Evolutionary conservation across 805 yeast genomes (phyloP), one percentile per base, ranked within the genome.

Genomic region (Sugiyamaella smithiae): DNA sequence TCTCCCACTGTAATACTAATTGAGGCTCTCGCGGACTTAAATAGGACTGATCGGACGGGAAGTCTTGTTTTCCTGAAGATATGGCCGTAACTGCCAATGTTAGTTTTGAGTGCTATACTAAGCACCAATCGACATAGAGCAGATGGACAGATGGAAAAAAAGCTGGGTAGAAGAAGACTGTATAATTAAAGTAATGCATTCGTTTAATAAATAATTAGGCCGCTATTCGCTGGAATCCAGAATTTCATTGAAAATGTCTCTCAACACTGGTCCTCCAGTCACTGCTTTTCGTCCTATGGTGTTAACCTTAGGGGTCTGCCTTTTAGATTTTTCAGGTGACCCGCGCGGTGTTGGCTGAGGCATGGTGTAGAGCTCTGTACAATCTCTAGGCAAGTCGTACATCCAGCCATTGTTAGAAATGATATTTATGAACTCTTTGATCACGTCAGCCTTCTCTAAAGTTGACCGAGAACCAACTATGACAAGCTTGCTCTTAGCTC

Each of bases 401-500:
- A 81, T 69, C 96, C 96, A 89, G 0, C 75, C 71, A 46, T 77
- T 75, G 4, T 67, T 57, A 38, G 76, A 73, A 9, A 88, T 65
- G 19, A 88, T 65, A 2, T 74, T 68, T 63, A 88, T 72, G 56
- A 89, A 85, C 9, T 76, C 77, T 45, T 75, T 73, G 42, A 85
- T 71, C 8, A 81, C 75, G 2, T 70, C 72, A 35, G 76, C 75
- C 22, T 68, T 70, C 24, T 69, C 65, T 54, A 88, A 67, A 0
- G 96, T 85, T 7, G 70, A 68, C 47, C 73, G 74, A 1, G 96
- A 87, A 0, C 99, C 99, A 31, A 93, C 69, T 14, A 93, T 79
- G 12, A 93, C 77, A 37, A 95, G 74, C 65, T 93, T 93, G 17
- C 85, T 76, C 62, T 80, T 82, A 0, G 99, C 91, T 54, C 99